Evolutionary conservation across 2,329 filamentous ascomycete genomes (phyloP).

Genomic region (Bipolaris oryzae): DNA sequence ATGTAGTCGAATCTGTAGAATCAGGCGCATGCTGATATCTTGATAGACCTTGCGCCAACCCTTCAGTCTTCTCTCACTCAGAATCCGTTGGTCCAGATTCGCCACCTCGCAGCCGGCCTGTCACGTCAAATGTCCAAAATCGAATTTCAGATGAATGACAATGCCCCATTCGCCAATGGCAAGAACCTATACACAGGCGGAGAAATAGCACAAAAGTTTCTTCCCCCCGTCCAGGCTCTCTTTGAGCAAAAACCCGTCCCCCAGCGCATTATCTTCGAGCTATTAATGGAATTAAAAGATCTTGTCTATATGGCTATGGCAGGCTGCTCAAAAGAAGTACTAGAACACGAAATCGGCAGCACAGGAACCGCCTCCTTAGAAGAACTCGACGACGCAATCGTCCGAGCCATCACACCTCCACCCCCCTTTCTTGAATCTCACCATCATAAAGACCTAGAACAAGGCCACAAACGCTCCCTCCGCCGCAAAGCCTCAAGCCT

Average conservation of each 20-base stretch:
- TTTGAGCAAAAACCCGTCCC: constrained; percentile 40
- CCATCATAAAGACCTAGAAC: constrained; percentile 3
- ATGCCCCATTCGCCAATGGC: constrained; percentile 37
- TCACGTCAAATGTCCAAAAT: constrained; percentile 45
- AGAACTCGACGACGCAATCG: constrained; percentile 39
- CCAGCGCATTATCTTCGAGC: constrained; percentile 44
- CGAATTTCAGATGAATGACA: constrained; percentile 45
- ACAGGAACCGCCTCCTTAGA: constrained; percentile 32
- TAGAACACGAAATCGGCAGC: constrained; percentile 40
- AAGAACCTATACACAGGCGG: constrained; percentile 45
- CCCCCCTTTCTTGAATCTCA: constrained; percentile 3
- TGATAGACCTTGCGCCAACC: constrained; percentile 35
- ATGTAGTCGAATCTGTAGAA: not conserved
- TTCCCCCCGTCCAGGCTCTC: constrained; percentile 39
- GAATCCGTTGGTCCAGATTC: constrained; percentile 43
- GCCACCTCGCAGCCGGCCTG: constrained; percentile 42
- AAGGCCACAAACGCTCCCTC: constrained; percentile 19
- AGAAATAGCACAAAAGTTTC: constrained; percentile 41
- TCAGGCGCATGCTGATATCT: constrained; percentile 6
- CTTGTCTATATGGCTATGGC: constrained; percentile 36
- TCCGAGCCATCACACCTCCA: constrained; percentile 29
- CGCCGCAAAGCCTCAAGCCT: constrained; percentile 29
- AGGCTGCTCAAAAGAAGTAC: constrained; percentile 33
- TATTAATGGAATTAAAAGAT: constrained; percentile 45
- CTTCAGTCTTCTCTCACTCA: constrained; percentile 41